These are phyloP conservation scores for Panicum miliaceum DNA, from an alignment of 176 grass and related monocot genomes.

Conservation along the genomic window DNA sequence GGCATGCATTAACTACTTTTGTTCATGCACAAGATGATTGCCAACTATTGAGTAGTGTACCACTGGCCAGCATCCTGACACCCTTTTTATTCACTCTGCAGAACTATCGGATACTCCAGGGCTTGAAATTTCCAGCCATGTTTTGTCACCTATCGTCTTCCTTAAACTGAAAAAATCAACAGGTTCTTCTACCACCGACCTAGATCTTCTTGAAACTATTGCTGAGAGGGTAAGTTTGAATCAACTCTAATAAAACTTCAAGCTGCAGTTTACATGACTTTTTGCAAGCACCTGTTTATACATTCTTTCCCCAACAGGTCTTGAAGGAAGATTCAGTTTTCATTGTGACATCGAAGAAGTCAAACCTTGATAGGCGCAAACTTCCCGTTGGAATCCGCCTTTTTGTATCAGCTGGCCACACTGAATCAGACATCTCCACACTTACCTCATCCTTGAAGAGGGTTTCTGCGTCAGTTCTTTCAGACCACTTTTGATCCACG, in stretches of 20 bases:
- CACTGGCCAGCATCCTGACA: constrained; percentile 20
- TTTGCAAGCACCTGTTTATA: constrained; percentile 32
- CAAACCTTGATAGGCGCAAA: constrained; percentile 75
- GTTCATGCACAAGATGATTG: constrained; percentile 8
- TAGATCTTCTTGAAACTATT: constrained; percentile 71
- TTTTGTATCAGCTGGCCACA: constrained; percentile 74
- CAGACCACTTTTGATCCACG: constrained; percentile 51
- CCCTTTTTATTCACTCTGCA: constrained; percentile 48
- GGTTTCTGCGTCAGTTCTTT: constrained; percentile 67
- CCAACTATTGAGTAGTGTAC: neutral
- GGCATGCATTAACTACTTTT: constrained; percentile 11
- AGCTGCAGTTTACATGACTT: constrained; percentile 1
- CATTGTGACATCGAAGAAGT: constrained; percentile 75
- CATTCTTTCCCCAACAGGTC: constrained; percentile 43
- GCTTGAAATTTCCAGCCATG: constrained; percentile 76
- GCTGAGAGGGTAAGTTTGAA: constrained; percentile 61
- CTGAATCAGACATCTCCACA: constrained; percentile 67
- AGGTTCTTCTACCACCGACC: constrained; percentile 53
- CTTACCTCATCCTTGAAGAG: constrained; percentile 68
- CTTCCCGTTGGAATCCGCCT: constrained; percentile 79
- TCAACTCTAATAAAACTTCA: neutral
- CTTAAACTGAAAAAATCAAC: constrained; percentile 81
- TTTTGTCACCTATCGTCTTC: constrained; percentile 71
- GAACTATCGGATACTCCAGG: constrained; percentile 68
- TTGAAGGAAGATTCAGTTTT: constrained; percentile 92